Evolutionary conservation across 164 flowering plant genomes (phyloP), one percentile per base, ranked within the genome.

Genomic region (Paratinospora sagittata): DNA sequence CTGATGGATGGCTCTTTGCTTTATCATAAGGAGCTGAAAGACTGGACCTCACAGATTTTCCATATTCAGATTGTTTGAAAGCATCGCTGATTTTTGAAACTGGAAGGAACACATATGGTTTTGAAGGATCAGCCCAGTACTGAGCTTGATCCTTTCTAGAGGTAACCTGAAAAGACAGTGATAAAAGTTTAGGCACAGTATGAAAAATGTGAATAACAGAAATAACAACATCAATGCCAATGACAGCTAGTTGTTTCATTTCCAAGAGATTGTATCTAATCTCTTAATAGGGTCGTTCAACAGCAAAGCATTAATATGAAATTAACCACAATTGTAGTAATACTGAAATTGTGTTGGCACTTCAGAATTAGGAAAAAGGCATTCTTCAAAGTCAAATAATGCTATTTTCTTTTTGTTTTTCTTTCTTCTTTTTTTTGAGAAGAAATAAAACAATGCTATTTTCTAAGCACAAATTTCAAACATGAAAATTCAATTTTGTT

Each of bases 61-160:
- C 95, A 75, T 78, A 84, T 74, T 68, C 74, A 47, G 97, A 91
- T 2, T 73, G 78, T 61, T 70, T 83, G 71, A 86, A 94, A 36
- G 90, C 92, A 61, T 83, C 84, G 55, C 95, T 88, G 71, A 91
- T 90, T 79, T 82, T 80, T 73, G 84, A 65, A 81, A 79, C 90
- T 23, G 95, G 76, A 71, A 91, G 24, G 70, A 75, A 94, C 10
- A 27, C 80, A 71, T 94, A 87, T 9, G 92, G 95, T 70, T 74
- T 89, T 58, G 93, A 84, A 72, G 81, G 68, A 83, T 91, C 88
- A 55, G 85, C 87, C 98, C 98, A 92, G 63, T 94, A 94, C 74
- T 91, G 98, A 13, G 79, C 92, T 81, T 91, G 98, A 79, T 94
- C 96, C 79, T 90, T 93, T 78, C 60, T 87, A 14, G 97, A 91